phyloP scores from a whole-genome alignment of 495 filamentous ascomycete species.

The Physcia stellaris region DNA sequence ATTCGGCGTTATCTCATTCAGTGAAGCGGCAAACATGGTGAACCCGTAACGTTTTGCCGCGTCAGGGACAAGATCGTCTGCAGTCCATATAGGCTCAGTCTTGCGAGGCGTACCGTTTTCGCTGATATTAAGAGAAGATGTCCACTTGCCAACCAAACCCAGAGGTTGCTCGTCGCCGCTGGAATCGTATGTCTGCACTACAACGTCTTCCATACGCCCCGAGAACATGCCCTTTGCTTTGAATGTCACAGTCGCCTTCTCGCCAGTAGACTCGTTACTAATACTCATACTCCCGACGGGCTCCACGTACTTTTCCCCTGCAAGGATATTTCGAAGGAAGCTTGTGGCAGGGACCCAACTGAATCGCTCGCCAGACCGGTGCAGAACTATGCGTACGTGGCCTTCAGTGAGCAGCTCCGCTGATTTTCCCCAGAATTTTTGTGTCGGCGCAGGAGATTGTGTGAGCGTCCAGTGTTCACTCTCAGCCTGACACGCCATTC shows the following conservation, averaged over 20 bases:
- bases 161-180: slow-evolving; percentile 46
- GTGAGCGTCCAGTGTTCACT: slow-evolving; percentile 67
- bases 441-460: slow-evolving; percentile 74
- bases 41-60: slow-evolving; percentile 71
- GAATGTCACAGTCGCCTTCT: slow-evolving; percentile 70
- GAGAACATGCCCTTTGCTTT: slow-evolving; percentile 93
- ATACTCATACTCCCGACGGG: slow-evolving; percentile 81
- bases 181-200: slow-evolving; percentile 52
- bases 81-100: slow-evolving; percentile 55
- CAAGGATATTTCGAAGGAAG: slow-evolving; percentile 91
- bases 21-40: slow-evolving; percentile 66
- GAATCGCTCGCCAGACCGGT: slow-evolving; percentile 60
- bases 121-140: slow-evolving; percentile 47
- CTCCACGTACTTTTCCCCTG: slow-evolving; percentile 96
- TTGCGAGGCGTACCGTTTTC: slow-evolving; percentile 40
- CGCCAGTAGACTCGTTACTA: slow-evolving; percentile 64
- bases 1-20: slow-evolving; percentile 78
- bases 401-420: slow-evolving; percentile 88
- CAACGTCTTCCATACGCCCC: slow-evolving; percentile 81
- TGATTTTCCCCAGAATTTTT: slow-evolving; percentile 98
- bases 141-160: slow-evolving; percentile 74
- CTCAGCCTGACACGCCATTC: slow-evolving; percentile 88
- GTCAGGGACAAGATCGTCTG: slow-evolving; percentile 59
- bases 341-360: slow-evolving; percentile 74
- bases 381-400: slow-evolving; percentile 59